phyloP scores from a whole-genome alignment of 441 rosid species.

The Croton setiger region DNA sequence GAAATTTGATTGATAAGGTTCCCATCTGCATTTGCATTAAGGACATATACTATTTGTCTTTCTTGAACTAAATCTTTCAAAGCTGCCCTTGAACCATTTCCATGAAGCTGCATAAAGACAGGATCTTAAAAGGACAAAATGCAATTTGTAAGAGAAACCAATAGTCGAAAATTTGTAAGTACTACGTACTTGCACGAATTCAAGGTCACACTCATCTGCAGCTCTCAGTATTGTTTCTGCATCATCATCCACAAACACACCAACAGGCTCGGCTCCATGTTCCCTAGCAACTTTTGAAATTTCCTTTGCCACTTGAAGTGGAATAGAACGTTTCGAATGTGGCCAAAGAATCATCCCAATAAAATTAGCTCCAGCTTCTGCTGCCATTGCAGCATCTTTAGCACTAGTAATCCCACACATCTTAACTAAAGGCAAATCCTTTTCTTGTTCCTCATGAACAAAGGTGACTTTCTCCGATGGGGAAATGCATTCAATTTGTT shows the following conservation, averaged over 20 bases:
- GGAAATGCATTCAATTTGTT: slow-evolving; percentile 24
- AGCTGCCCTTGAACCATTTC: slow-evolving; percentile 59
- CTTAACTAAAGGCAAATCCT: slow-evolving; percentile 53
- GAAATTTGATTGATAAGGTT: slow-evolving; percentile 61
- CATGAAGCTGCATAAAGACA: slow-evolving; percentile 63
- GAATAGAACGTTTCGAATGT: slow-evolving; percentile 72
- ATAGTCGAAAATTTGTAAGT: slow-evolving; percentile 2
- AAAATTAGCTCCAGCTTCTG: slow-evolving; percentile 82
- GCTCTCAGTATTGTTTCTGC: slow-evolving; percentile 56
- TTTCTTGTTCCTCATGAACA: slow-evolving; percentile 25
- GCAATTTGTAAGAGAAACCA: neutral
- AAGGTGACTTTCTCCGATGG: slow-evolving; percentile 27
- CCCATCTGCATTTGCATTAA: slow-evolving; percentile 66
- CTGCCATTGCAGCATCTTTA: slow-evolving; percentile 77
- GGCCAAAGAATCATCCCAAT: slow-evolving; percentile 94
- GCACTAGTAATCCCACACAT: slow-evolving; percentile 91
- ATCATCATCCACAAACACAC: slow-evolving; percentile 89
- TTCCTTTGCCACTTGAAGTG: slow-evolving; percentile 56
- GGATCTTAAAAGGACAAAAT: neutral
- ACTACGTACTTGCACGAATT: slow-evolving; percentile 70
- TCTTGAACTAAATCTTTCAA: slow-evolving; percentile 43
- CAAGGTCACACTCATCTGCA: slow-evolving; percentile 64
- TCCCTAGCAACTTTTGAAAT: slow-evolving; percentile 76
- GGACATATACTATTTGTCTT: slow-evolving; percentile 61
- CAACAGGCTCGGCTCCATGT: slow-evolving; percentile 76